phyloP scores from a whole-genome alignment of 805 yeast species.

The Debaryomyces maramus region DNA sequence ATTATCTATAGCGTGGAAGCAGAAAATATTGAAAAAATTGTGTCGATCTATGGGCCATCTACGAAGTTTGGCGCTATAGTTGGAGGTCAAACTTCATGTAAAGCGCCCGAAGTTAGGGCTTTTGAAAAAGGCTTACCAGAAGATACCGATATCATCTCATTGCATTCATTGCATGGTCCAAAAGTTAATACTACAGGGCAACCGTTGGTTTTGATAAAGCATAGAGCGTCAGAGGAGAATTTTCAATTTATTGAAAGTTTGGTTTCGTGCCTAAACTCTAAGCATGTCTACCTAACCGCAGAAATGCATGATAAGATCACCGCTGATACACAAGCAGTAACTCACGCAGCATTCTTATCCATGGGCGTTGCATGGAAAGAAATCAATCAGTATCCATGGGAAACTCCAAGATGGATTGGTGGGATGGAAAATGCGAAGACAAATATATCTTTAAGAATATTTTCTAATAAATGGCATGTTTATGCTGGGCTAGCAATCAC shows the following conservation, averaged over 20 bases:
- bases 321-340: constrained; percentile 98
- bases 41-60: constrained; percentile 76
- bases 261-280: constrained; percentile 74
- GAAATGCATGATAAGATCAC: constrained; percentile 91
- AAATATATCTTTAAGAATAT: constrained; percentile 87
- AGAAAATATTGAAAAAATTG: constrained; percentile 73
- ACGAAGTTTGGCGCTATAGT: constrained; percentile 86
- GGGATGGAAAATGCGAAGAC: constrained; percentile 96
- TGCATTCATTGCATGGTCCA: constrained; percentile 96
- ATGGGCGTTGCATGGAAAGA: constrained; percentile 98
- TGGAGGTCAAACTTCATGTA: constrained; percentile 98
- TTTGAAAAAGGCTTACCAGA: constrained; percentile 72
- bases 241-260: constrained; percentile 62
- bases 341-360: constrained; percentile 94
- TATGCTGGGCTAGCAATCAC: constrained; percentile 97
- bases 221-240: constrained; percentile 58
- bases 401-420: constrained; percentile 79
- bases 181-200: constrained; percentile 86
- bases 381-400: constrained; percentile 88
- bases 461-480: constrained; percentile 95
- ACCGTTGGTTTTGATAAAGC: constrained; percentile 84
- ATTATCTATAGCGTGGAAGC: constrained; percentile 93
- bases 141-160: constrained; percentile 80
- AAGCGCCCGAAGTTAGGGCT: constrained; percentile 84
- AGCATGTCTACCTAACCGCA: constrained; percentile 75